Evolutionary conservation across 2,329 filamentous ascomycete genomes (phyloP), one percentile per base, ranked within the genome.

Genomic region (Neofusicoccum cordaticola): DNA sequence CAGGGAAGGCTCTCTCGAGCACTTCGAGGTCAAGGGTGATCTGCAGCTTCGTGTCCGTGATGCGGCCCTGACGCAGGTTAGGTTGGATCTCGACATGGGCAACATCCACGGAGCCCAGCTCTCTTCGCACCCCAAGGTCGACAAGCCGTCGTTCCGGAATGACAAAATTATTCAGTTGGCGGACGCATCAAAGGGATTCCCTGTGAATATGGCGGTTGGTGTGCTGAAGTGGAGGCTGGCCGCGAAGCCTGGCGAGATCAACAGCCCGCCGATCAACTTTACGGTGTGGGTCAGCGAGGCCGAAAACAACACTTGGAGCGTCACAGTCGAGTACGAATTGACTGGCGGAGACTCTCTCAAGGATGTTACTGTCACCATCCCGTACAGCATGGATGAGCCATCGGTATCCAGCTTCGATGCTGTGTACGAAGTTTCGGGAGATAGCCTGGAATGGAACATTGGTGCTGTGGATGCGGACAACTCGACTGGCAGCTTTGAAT

Each of bases 251-350:
- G 93, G 96, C 69, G 92, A 96, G 71, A 80, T 90, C 41, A 88
- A 88, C 67, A 87, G 93, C 63, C 88, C 96, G 42, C 95, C 95
- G 7, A 95, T 99, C 73, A 95, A 91, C 42, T 98, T 99, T 78
- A 97, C 93, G 2, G 94, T 97, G 42, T 99, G 95, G 95, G 92
- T 96, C 66, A 97, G 97, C 79, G 93, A 93, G 78, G 90, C 91
- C 53, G 85, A 87, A 22, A 87, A 89, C 52, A 87, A 88, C 74
- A 93, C 89, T 72, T 96, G 90, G 78, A 96, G 91, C 69, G 87
- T 99, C 74, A 99, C 94, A 1, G 87, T 98, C 39, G 95, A 98
- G 79, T 99, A 98, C 76, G 95, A 99, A 78, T 86, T 97, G 66
- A 94, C 91, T 0, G 91, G 93, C 60, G 84, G 87, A 1, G 91